Percentiles rank a stretch among this genome's conserved stretches.
These are phyloP conservation scores for Calonectria pteridis DNA, from an alignment of 2,329 filamentous ascomycete species.

Conservation along the genomic window DNA sequence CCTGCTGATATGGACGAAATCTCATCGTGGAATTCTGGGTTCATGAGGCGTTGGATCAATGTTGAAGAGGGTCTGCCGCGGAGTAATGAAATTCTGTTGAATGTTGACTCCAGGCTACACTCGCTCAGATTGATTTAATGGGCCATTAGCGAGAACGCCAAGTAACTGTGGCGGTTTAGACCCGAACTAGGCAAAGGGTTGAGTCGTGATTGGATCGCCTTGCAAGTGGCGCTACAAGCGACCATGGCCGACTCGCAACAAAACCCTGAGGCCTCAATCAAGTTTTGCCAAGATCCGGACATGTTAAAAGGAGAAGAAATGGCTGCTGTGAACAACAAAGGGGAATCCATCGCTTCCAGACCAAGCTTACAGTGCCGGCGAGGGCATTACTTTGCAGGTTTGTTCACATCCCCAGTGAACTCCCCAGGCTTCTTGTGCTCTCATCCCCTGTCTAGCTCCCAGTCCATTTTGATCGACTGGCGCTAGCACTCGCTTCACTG, in stretches of 20 bases:
- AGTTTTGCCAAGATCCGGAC: neutral
- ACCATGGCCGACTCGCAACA: neutral
- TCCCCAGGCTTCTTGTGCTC: neutral
- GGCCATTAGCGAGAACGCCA: neutral
- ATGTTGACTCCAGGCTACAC: too few relatives aligned
- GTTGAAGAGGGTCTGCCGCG: neutral
- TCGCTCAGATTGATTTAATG: too few relatives aligned
- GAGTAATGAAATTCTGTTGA: neutral
- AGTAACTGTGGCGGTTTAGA: neutral
- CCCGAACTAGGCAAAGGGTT: neutral
- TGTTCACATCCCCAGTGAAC: neutral
- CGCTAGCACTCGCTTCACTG: neutral
- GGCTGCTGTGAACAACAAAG: neutral
- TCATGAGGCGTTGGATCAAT: neutral
- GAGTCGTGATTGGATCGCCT: neutral
- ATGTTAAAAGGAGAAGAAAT: neutral
- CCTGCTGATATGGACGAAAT: neutral
- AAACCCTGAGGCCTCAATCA: neutral
- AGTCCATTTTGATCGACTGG: neutral
- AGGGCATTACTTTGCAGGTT: neutral
- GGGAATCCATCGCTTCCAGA: accelerated
- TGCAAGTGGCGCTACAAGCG: neutral
- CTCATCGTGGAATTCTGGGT: neutral
- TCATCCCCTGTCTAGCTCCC: neutral
- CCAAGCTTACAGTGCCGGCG: neutral